A percentile compares a stretch with the other conserved stretches of the same genome.
These are phyloP conservation scores for Leccinum fallax DNA, from an alignment of 1,284 basidiomycete genomes.

Conservation along the genomic window DNA sequence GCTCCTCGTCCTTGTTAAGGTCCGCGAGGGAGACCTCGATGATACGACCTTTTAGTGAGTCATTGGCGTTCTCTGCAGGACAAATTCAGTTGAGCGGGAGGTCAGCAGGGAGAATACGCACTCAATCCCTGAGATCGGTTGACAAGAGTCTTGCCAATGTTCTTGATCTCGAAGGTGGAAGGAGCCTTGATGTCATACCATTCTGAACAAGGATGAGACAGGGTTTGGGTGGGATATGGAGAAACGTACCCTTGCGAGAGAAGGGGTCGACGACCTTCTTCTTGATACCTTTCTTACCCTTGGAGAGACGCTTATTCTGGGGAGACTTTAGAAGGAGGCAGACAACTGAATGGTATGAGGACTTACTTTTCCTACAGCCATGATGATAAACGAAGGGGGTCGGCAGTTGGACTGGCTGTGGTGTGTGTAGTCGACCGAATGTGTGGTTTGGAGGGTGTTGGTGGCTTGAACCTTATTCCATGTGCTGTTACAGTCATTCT, in stretches of 20 bases:
- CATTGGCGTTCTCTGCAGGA: conserved; percentile 91
- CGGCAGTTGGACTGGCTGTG: conserved; percentile 52
- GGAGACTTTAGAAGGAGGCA: conserved; percentile 10
- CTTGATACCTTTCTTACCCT: conserved; percentile 99
- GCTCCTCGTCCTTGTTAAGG: conserved; percentile 99
- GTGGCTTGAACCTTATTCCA: conserved; percentile 48
- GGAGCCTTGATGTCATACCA: conserved; percentile 99
- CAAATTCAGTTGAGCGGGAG: conserved; percentile 17
- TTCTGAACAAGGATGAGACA: conserved; percentile 53
- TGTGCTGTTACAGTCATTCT: conserved; percentile 49
- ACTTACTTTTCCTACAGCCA: conserved; percentile 91
- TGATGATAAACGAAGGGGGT: conserved; percentile 52
- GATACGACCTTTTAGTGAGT: conserved; percentile 97
- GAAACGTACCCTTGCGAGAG: conserved; percentile 88
- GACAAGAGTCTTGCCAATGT: conserved; percentile 98
- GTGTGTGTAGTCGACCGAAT: conserved; percentile 35
- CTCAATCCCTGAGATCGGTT: conserved; percentile 99
- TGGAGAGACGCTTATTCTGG: conserved; percentile 96
- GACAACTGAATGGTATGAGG: neutral
- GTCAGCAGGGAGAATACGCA: conserved; percentile 48
- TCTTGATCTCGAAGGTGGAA: conserved; percentile 95
- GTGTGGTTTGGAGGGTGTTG: conserved; percentile 3
- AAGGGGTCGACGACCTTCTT: conserved; percentile 99
- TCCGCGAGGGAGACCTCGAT: conserved; percentile 97
- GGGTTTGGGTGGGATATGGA: neutral